Evolutionary conservation across 441 rosid genomes (phyloP).

Genomic region (Gossypium davidsonii): DNA sequence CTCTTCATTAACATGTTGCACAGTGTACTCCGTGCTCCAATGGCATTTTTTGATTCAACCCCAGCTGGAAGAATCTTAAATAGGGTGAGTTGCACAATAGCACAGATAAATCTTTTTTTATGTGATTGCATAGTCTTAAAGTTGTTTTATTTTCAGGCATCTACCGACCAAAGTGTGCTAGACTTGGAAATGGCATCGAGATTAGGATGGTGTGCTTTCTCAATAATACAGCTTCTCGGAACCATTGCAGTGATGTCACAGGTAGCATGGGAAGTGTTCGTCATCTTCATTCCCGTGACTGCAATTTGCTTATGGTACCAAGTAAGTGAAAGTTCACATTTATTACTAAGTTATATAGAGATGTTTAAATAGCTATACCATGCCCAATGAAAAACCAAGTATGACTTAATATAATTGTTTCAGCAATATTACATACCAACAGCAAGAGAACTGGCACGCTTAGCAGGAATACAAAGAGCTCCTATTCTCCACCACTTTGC

Average conservation of each 20-base stretch:
- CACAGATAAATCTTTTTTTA: neutral
- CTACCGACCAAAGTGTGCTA: constrained; percentile 88
- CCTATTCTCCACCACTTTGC: constrained; percentile 98
- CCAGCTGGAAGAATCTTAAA: constrained; percentile 95
- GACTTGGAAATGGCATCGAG: constrained; percentile 76
- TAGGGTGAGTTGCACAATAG: constrained; percentile 48
- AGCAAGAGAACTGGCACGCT: constrained; percentile 89
- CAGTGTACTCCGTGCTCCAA: constrained; percentile 74
- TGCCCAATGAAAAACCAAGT: neutral
- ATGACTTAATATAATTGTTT: neutral
- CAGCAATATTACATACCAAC: constrained; percentile 95
- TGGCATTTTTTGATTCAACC: constrained; percentile 95
- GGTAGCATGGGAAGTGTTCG: constrained; percentile 96
- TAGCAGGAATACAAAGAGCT: constrained; percentile 81
- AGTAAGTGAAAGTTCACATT: constrained; percentile 35
- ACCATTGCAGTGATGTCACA: constrained; percentile 91
- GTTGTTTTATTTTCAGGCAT: constrained; percentile 47
- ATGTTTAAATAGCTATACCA: neutral
- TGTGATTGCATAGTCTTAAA: neutral
- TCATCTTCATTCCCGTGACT: constrained; percentile 93
- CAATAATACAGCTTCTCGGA: constrained; percentile 73
- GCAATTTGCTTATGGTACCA: constrained; percentile 93
- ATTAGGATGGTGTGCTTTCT: constrained; percentile 92
- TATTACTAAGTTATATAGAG: neutral
- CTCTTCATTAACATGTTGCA: constrained; percentile 81